Percentiles rank a stretch among this genome's conserved stretches.
Conservation (phyloP, 2,329 filamentous ascomycete genomes). For the Fonsecaea pedrosoi region DNA sequence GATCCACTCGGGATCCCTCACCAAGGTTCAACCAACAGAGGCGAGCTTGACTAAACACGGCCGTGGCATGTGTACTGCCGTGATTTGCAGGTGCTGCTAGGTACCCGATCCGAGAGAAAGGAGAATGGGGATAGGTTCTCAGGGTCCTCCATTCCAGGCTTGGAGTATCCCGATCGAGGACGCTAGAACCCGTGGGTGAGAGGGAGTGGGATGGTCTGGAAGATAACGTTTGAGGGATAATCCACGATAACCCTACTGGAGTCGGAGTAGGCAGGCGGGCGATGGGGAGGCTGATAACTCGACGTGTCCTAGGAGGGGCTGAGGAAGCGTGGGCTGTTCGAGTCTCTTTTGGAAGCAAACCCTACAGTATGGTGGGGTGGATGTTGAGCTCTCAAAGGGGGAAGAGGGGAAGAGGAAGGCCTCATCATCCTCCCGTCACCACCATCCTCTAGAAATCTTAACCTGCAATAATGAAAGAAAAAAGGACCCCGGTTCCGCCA, state of each 20-base stretch:
- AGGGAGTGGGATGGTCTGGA: constrained; percentile 19
- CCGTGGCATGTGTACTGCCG: constrained; percentile 22
- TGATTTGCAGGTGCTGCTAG: constrained; percentile 6
- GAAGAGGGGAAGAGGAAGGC: constrained; percentile 2
- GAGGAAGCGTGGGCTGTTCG: not conserved
- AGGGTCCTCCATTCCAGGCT: constrained; percentile 3
- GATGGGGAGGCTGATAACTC: not conserved
- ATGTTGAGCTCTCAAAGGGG: not conserved
- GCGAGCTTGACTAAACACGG: constrained; percentile 19
- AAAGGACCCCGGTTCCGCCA: constrained; percentile 14
- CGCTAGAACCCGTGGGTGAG: not conserved
- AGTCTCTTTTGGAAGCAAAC: not conserved
- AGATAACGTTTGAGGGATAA: constrained; percentile 10
- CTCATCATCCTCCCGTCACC: constrained; percentile 9
- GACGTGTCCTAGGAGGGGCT: not conserved
- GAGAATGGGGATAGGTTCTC: constrained; percentile 6
- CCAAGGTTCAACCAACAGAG: constrained; percentile 14
- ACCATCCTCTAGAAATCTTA: not conserved
- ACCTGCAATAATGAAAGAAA: not conserved
- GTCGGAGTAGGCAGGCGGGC: not conserved
- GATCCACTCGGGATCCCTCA: constrained; percentile 26
- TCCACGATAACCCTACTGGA: constrained; percentile 6
- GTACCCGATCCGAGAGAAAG: constrained; percentile 14
- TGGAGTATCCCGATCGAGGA: constrained; percentile 3
- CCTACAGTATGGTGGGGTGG: constrained; percentile 5